Evolutionary conservation across 768 basidiomycete species (phyloP).

Genomic region (Boletus speciosus): DNA sequence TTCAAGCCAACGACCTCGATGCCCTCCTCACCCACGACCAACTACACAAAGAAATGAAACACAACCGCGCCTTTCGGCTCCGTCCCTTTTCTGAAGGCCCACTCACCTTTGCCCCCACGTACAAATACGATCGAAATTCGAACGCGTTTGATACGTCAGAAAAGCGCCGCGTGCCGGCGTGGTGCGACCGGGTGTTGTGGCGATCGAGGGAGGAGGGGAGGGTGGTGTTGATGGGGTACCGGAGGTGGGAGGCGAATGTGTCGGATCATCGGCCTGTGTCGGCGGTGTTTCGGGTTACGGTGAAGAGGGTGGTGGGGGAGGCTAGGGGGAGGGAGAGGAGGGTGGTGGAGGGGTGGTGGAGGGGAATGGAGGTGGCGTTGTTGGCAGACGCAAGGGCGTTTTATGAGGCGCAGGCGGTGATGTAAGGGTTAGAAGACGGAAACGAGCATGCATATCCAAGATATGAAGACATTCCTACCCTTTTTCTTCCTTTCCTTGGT

Average conservation of each 20-base stretch:
- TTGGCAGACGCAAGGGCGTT: slow-evolving; percentile 32
- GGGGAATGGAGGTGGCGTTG: slow-evolving; percentile 28
- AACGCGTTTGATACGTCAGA: slow-evolving; percentile 83
- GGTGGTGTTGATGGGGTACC: slow-evolving; percentile 67
- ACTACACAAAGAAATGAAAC: slow-evolving; percentile 82
- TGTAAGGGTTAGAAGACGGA: slow-evolving; percentile 11
- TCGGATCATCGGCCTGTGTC: slow-evolving; percentile 91
- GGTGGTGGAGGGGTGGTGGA: slow-evolving; percentile 57
- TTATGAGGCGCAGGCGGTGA: slow-evolving; percentile 31
- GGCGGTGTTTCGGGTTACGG: slow-evolving; percentile 66
- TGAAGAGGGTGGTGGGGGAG: slow-evolving; percentile 68
- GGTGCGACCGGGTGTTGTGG: slow-evolving; percentile 95
- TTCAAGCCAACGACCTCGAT: slow-evolving; percentile 63
- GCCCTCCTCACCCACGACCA: slow-evolving; percentile 78
- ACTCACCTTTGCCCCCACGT: slow-evolving; percentile 83
- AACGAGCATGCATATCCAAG: not conserved
- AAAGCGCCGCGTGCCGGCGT: slow-evolving; percentile 86
- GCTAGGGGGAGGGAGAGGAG: slow-evolving; percentile 53
- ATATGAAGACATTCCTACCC: not conserved
- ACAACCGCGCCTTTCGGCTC: slow-evolving; percentile 84
- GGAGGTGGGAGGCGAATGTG: slow-evolving; percentile 80
- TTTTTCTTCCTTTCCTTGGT: not conserved
- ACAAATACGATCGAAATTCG: slow-evolving; percentile 87
- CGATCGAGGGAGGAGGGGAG: slow-evolving; percentile 53
- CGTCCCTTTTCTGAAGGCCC: slow-evolving; percentile 80